Conservation (phyloP, 176 grass and related monocot species). For the sorghum (Sorghum bicolor) region DNA sequence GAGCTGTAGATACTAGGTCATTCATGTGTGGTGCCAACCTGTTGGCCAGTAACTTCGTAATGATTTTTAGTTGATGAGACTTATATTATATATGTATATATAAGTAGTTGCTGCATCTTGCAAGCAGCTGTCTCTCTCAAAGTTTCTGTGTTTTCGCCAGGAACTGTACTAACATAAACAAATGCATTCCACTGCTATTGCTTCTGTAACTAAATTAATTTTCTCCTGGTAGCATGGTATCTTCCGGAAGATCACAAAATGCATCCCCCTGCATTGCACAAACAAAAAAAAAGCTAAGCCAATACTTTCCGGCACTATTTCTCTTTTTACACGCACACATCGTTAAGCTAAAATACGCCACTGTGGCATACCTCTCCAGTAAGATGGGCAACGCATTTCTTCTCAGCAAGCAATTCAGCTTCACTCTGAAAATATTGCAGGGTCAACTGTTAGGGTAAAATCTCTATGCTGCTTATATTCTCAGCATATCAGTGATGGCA, state of each 20-base stretch:
- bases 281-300: background rate
- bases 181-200: background rate
- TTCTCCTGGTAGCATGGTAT: slow-evolving; percentile 91
- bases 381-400: slow-evolving; percentile 92
- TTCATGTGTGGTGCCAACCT: too few species aligned
- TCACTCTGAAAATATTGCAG: slow-evolving; percentile 64
- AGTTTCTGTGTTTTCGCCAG: background rate
- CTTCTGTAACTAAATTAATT: slow-evolving; percentile 25
- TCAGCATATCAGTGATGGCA: background rate
- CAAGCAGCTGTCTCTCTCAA: background rate
- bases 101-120: slow-evolving; percentile 4
- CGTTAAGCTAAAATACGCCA: background rate
- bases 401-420: slow-evolving; percentile 92
- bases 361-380: slow-evolving; percentile 73
- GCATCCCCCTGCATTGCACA: slow-evolving; percentile 68
- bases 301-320: background rate
- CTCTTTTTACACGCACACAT: background rate
- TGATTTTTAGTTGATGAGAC: too few species aligned
- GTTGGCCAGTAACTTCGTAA: too few species aligned
- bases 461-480: background rate
- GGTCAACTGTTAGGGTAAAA: background rate
- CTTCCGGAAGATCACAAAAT: slow-evolving; percentile 81
- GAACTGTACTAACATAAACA: slow-evolving; percentile 1
- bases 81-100: slow-evolving; percentile 13
- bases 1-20: too few species aligned